These are phyloP conservation scores for Quercus tomentella DNA, from an alignment of 331 rosid species.

Conservation along the genomic window DNA sequence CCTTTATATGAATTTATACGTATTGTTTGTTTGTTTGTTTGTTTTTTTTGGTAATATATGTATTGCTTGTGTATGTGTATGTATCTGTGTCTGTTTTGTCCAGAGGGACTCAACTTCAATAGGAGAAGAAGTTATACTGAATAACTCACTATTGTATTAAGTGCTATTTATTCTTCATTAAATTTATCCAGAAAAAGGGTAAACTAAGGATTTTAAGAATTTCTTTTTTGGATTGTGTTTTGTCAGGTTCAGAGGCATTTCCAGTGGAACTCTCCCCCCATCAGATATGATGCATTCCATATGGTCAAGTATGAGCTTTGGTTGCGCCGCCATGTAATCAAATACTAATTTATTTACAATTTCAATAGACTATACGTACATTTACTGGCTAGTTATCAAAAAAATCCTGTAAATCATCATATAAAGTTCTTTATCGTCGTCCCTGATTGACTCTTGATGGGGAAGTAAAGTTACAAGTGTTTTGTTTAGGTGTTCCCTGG, in stretches of 20 bases:
- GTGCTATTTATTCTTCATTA: not conserved
- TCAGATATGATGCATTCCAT: slow-evolving; percentile 48
- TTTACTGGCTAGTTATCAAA: slow-evolving; percentile 33
- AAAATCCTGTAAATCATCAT: slow-evolving; percentile 49
- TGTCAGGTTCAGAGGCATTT: slow-evolving; percentile 88
- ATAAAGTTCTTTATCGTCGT: slow-evolving; percentile 21
- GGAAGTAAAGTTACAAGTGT: slow-evolving; percentile 1
- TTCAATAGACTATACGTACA: slow-evolving; percentile 29
- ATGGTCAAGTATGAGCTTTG: slow-evolving; percentile 97
- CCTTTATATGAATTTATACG: not conserved
- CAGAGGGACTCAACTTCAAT: not conserved
- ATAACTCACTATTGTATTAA: not conserved
- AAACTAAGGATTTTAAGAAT: not conserved
- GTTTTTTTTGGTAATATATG: not conserved
- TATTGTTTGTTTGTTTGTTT: not conserved
- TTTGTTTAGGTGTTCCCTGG: not conserved
- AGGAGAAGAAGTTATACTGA: not conserved
- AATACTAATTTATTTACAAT: slow-evolving; percentile 42
- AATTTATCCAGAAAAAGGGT: not conserved
- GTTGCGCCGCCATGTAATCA: slow-evolving; percentile 74
- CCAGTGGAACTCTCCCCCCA: slow-evolving; percentile 77
- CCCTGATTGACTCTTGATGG: not conserved
- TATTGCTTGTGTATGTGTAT: not conserved
- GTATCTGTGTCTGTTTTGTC: not conserved
- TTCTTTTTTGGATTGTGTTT: not conserved